These are phyloP conservation scores for Backusella liffmaniae DNA, from an alignment of 192 early-diverging fungal species.

Conservation along the genomic window DNA sequence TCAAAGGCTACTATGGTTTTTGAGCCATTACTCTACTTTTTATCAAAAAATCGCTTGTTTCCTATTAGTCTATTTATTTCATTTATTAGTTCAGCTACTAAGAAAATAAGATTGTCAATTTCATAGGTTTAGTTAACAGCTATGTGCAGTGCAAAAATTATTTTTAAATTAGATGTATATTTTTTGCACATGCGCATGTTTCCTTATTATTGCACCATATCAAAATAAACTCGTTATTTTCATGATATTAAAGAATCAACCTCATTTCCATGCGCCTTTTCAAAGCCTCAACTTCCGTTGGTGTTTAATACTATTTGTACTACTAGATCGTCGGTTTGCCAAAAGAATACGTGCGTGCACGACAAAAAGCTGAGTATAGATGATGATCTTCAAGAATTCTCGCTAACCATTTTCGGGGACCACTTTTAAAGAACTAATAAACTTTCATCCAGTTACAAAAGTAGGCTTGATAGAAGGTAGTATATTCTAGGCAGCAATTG, in stretches of 20 bases:
- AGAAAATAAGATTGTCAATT: not conserved
- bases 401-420: not conserved
- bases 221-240: not conserved
- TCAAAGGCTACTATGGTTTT: not conserved
- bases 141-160: not conserved
- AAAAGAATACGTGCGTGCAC: constrained; percentile 4
- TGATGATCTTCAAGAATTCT: constrained; percentile 5
- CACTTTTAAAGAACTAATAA: constrained; percentile 6
- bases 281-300: constrained; percentile 1
- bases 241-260: not conserved
- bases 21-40: not conserved
- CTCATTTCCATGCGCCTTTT: constrained; percentile 5
- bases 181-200: not conserved
- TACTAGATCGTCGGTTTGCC: not conserved
- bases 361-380: constrained; percentile 6
- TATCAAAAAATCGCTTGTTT: not conserved
- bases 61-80: not conserved
- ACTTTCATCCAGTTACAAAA: not conserved
- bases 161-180: not conserved
- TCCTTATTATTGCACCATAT: not conserved
- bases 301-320: not conserved
- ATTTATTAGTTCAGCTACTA: not conserved
- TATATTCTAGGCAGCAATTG: not conserved
- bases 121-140: not conserved
- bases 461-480: not conserved